Evolutionary conservation across 768 basidiomycete genomes (phyloP).

Genomic region (Gloeophyllum trabeum): DNA sequence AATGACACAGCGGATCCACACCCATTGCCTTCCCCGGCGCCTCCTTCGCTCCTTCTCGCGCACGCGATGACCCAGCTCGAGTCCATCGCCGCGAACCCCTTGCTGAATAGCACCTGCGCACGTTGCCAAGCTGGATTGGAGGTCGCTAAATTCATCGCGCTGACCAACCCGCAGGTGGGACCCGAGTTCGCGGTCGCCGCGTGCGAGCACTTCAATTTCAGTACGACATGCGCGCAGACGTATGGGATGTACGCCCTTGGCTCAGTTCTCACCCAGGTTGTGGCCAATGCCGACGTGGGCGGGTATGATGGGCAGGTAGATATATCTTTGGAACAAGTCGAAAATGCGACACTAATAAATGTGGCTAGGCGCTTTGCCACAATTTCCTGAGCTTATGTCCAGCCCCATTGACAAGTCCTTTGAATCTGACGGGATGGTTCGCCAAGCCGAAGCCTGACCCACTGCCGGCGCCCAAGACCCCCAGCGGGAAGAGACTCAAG

Average conservation of each 20-base stretch:
- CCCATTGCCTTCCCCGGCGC: slow-evolving; percentile 47
- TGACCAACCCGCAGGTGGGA: slow-evolving; percentile 51
- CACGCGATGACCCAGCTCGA: slow-evolving; percentile 45
- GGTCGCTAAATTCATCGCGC: slow-evolving; percentile 51
- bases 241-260: slow-evolving; percentile 41
- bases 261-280: slow-evolving; percentile 56
- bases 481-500: slow-evolving; percentile 56
- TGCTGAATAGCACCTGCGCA: slow-evolving; percentile 44
- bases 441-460: slow-evolving; percentile 66
- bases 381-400: slow-evolving; percentile 49
- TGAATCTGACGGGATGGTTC: slow-evolving; percentile 63
- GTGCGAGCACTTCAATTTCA: slow-evolving; percentile 50
- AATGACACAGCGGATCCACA: slow-evolving; percentile 54
- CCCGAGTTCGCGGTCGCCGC: slow-evolving; percentile 43
- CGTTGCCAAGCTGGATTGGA: slow-evolving; percentile 51
- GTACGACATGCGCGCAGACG: slow-evolving; percentile 30
- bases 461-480: slow-evolving; percentile 43
- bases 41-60: slow-evolving; percentile 31
- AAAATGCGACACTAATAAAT: background rate
- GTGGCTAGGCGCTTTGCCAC: slow-evolving; percentile 39
- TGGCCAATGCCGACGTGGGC: slow-evolving; percentile 59
- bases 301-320: slow-evolving; percentile 65
- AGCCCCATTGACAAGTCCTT: slow-evolving; percentile 41
- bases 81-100: slow-evolving; percentile 41
- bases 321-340: background rate